phyloP scores from a whole-genome alignment of 2,329 filamentous ascomycete genomes.

The Alternaria postmessia region DNA sequence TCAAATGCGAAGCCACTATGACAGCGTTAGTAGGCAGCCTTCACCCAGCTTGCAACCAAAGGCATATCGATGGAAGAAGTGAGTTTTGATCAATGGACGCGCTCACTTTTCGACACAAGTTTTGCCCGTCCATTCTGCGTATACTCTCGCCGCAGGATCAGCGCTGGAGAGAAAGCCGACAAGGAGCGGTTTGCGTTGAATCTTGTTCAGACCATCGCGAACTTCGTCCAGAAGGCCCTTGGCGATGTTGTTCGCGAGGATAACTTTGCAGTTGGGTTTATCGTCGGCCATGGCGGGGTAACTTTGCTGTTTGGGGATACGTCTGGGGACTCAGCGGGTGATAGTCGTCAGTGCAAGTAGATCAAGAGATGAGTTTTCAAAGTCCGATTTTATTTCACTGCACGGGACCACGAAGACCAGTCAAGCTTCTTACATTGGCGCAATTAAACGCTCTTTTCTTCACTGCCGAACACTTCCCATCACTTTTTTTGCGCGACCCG shows the following conservation, averaged over 20 bases:
- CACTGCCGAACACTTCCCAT: conserved; percentile 5
- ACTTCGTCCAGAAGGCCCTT: conserved; percentile 83
- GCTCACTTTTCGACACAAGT: conserved; percentile 94
- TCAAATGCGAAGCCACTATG: conserved; percentile 87
- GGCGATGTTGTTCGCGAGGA: conserved; percentile 86
- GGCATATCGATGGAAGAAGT: background rate
- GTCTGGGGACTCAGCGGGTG: conserved; percentile 3
- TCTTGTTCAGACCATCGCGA: conserved; percentile 73
- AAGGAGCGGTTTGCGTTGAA: conserved; percentile 78
- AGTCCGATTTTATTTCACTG: background rate
- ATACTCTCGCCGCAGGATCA: conserved; percentile 89
- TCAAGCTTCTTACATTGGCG: conserved; percentile 1
- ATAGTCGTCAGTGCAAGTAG: background rate
- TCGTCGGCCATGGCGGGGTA: conserved; percentile 48
- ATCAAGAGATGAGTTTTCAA: background rate
- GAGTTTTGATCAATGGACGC: background rate
- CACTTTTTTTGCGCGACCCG: conserved; percentile 21
- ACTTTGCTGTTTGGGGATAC: conserved; percentile 7
- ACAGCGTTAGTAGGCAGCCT: conserved; percentile 5
- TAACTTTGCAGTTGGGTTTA: conserved; percentile 80
- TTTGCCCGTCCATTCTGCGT: conserved; percentile 97
- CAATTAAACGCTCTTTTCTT: conserved; percentile 6
- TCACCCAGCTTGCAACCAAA: background rate
- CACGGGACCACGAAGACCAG: background rate
- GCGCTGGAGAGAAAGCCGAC: conserved; percentile 92